Conservation (phyloP, 192 early-diverging fungal species). For the Coemansia sp. region DNA sequence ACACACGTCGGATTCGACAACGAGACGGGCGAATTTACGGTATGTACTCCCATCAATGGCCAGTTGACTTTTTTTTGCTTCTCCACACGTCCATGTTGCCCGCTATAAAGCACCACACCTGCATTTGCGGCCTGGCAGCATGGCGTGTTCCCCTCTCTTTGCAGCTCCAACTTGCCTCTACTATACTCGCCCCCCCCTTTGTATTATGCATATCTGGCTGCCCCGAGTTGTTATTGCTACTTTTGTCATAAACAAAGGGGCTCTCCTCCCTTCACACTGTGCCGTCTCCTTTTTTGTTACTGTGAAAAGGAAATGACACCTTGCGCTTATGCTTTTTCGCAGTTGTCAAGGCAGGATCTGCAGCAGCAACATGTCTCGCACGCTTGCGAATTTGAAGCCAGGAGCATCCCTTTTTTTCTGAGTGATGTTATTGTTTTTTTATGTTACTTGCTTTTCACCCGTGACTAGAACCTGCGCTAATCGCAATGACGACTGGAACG, state of each 20-base stretch:
- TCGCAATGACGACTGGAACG: conserved; percentile 1
- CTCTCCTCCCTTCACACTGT: neutral
- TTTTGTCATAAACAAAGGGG: conserved; percentile 5
- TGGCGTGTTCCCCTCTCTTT: neutral
- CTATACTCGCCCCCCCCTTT: neutral
- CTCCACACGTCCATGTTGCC: conserved; percentile 1
- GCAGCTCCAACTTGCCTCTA: neutral
- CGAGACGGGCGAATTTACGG: conserved; percentile 92
- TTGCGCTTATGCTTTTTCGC: too few species aligned
- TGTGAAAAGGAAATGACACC: neutral
- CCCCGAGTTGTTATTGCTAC: neutral
- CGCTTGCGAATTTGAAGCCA: too few species aligned
- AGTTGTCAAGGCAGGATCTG: too few species aligned
- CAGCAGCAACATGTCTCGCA: too few species aligned
- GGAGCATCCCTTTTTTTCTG: too few species aligned
- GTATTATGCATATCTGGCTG: neutral
- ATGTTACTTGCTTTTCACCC: neutral
- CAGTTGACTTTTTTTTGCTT: neutral
- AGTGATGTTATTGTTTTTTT: conserved; percentile 5
- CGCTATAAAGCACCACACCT: neutral
- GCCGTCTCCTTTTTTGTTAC: conserved; percentile 3
- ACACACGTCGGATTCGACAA: conserved; percentile 98
- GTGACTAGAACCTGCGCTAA: neutral
- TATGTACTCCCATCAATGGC: conserved; percentile 35
- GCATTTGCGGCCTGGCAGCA: neutral